Evolutionary conservation across 75 land plant species (phyloP).

Genomic region (Chamaecyparis obtusa): DNA sequence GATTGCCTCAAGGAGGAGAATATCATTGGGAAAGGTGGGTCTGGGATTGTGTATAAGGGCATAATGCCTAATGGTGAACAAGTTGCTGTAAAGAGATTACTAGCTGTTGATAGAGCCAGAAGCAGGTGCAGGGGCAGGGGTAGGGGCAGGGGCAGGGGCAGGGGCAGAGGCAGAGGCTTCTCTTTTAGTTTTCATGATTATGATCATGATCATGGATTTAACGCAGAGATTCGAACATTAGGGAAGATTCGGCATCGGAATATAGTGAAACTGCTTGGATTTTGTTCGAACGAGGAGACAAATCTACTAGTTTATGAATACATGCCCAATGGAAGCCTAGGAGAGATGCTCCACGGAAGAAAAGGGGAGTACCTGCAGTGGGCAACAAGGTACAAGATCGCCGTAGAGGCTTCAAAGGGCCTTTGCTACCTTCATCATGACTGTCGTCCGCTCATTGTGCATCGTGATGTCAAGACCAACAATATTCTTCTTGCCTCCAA

Average conservation of each 20-base stretch:
- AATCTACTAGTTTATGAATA: constrained; percentile 83
- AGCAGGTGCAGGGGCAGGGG: not conserved
- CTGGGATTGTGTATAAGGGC: constrained; percentile 81
- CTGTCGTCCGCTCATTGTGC: constrained; percentile 62
- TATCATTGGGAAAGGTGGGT: constrained; percentile 81
- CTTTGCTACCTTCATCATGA: constrained; percentile 87
- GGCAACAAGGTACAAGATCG: constrained; percentile 60
- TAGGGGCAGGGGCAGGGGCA: not conserved
- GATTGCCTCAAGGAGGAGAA: constrained; percentile 58
- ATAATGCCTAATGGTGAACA: constrained; percentile 68
- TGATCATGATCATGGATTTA: constrained; percentile 62
- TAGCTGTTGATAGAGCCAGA: constrained; percentile 28
- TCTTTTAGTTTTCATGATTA: constrained; percentile 23
- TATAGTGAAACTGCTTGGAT: constrained; percentile 74
- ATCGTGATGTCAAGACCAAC: constrained; percentile 83
- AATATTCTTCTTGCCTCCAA: constrained; percentile 70
- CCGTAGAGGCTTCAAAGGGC: constrained; percentile 78
- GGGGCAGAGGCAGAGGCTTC: constrained; percentile 33
- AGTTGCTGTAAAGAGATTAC: constrained; percentile 72
- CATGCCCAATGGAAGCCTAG: constrained; percentile 93
- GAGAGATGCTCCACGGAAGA: constrained; percentile 69
- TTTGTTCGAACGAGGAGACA: constrained; percentile 68
- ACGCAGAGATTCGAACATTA: constrained; percentile 80
- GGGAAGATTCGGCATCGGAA: constrained; percentile 84
- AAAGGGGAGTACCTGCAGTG: constrained; percentile 45